Evolutionary conservation across 805 yeast species (phyloP).

Genomic region (Metschnikowia hibisci): DNA sequence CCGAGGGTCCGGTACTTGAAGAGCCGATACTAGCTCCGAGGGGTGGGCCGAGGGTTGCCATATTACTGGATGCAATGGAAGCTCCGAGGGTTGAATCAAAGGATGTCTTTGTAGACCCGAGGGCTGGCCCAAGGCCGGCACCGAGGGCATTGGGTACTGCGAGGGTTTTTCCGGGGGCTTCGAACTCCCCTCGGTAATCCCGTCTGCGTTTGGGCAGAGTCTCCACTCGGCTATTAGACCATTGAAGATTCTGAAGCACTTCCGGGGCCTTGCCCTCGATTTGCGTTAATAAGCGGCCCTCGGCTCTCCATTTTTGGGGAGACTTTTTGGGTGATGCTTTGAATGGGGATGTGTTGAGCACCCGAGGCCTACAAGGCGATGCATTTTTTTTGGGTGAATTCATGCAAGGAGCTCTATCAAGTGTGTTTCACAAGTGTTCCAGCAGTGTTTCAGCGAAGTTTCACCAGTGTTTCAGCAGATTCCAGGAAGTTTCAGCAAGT

Average conservation of each 20-base stretch:
- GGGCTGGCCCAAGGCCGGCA: no score
- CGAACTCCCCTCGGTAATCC: not conserved
- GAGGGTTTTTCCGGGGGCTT: not conserved
- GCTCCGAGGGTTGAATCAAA: not conserved
- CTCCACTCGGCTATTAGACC: not conserved
- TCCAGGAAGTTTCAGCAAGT: no score
- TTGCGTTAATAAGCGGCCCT: not conserved
- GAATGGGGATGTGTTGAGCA: not conserved
- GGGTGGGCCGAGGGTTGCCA: conserved; percentile 5
- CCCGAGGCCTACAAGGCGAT: conserved; percentile 1
- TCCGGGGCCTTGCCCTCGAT: not conserved
- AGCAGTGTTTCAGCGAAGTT: no score
- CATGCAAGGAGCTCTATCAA: not conserved
- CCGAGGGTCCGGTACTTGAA: conserved; percentile 11
- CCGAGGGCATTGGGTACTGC: not conserved
- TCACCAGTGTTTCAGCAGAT: no score
- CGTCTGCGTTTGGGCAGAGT: not conserved
- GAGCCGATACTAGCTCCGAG: conserved; percentile 13
- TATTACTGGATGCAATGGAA: not conserved
- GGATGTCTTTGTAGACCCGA: not conserved
- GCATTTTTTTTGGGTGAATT: not conserved
- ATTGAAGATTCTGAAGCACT: conserved; percentile 4
- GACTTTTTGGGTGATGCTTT: not conserved
- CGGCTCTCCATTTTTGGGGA: conserved; percentile 2
- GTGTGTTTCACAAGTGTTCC: no score